Evolutionary conservation across 1,284 basidiomycete species (phyloP).

Genomic region (Xerocomus cyaneibrunnescens): DNA sequence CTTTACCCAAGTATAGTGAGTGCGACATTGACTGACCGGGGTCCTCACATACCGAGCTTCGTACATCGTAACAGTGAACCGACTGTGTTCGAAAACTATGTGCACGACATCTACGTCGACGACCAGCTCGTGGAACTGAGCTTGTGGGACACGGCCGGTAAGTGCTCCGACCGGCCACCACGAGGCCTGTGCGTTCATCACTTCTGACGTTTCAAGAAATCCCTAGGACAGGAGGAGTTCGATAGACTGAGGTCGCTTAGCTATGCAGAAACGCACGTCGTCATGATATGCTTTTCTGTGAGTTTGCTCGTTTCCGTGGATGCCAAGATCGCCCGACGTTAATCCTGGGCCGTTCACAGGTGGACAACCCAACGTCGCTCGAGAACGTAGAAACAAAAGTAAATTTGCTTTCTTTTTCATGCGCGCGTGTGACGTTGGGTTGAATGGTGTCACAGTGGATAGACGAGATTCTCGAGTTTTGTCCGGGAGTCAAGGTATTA

Average conservation of each 20-base stretch:
- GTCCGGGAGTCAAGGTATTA: slow-evolving; percentile 86
- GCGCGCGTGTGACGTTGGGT: neutral
- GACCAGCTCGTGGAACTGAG: slow-evolving; percentile 86
- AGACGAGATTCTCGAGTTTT: slow-evolving; percentile 85
- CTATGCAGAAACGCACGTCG: slow-evolving; percentile 93
- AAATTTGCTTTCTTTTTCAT: slow-evolving; percentile 3
- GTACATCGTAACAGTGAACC: slow-evolving; percentile 63
- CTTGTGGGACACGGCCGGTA: slow-evolving; percentile 96
- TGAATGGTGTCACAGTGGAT: slow-evolving; percentile 62
- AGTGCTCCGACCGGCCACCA: slow-evolving; percentile 27
- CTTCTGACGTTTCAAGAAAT: slow-evolving; percentile 33
- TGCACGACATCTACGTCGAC: slow-evolving; percentile 82
- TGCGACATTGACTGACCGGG: slow-evolving; percentile 14
- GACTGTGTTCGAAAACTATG: slow-evolving; percentile 92
- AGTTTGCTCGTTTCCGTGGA: slow-evolving; percentile 24
- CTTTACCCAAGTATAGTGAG: slow-evolving; percentile 87
- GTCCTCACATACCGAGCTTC: neutral
- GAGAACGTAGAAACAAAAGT: slow-evolving; percentile 95
- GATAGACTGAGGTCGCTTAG: slow-evolving; percentile 87
- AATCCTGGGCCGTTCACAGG: slow-evolving; percentile 43
- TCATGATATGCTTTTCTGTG: slow-evolving; percentile 94
- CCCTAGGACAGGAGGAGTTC: slow-evolving; percentile 91
- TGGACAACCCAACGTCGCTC: slow-evolving; percentile 88
- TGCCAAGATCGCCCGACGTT: neutral
- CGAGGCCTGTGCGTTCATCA: slow-evolving; percentile 12